Conservation (phyloP, 139 green algal genomes). For the Chlorella sp. region DNA sequence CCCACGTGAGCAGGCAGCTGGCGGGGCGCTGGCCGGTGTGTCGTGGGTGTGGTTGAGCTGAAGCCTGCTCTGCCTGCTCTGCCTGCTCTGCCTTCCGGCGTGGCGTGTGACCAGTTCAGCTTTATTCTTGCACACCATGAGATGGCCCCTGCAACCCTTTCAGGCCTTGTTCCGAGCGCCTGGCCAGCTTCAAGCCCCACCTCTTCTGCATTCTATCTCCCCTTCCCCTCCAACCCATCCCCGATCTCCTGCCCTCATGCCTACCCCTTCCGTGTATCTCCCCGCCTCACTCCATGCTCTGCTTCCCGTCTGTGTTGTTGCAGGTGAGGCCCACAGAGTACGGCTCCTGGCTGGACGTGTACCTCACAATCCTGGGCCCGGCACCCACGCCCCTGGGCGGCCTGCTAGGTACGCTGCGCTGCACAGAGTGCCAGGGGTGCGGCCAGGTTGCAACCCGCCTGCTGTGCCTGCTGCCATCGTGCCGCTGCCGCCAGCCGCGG, state of each 20-base stretch:
- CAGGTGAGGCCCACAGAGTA: background rate
- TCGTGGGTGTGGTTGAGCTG: background rate
- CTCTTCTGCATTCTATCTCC: background rate
- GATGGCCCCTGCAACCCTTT: too few relatives aligned
- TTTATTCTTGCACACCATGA: background rate
- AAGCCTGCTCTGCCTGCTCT: too few relatives aligned
- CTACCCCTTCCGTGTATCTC: too few relatives aligned
- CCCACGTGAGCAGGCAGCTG: background rate
- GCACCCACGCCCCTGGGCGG: background rate
- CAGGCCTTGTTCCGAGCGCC: too few relatives aligned
- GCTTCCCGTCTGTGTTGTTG: background rate
- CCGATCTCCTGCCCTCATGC: background rate
- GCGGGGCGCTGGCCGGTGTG: too few relatives aligned
- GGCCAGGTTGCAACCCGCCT: background rate
- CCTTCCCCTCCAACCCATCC: background rate
- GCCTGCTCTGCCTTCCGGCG: too few relatives aligned
- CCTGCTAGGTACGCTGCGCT: conserved; percentile 5
- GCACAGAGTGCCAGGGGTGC: background rate
- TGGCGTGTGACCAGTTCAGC: too few relatives aligned
- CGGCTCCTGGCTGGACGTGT: conserved; percentile 20
- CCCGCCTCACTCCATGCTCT: background rate
- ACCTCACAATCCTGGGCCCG: conserved; percentile 12
- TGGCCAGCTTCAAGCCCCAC: too few relatives aligned
- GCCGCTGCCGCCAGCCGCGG: too few relatives aligned
- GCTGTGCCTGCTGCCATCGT: too few relatives aligned